Conservation (phyloP, 129 eudicot genomes). For the Tagetes erecta region DNA sequence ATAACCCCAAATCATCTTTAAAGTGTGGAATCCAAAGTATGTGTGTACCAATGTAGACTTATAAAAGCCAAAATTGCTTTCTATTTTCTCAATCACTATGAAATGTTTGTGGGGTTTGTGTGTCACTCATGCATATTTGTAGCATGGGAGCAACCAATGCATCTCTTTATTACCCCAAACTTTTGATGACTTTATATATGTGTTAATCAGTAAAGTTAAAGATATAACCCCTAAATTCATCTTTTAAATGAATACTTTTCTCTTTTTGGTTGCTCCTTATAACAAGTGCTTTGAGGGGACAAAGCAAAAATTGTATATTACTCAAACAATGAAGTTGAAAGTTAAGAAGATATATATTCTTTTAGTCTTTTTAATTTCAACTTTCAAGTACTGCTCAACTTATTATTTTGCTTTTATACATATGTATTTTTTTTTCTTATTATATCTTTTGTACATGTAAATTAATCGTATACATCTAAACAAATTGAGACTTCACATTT, state of each 20-base stretch:
- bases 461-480: too few relatives aligned
- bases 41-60: conserved; percentile 28
- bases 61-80: conserved; percentile 56
- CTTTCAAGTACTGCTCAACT: neutral
- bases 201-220: conserved; percentile 34
- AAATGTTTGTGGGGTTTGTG: conserved; percentile 37
- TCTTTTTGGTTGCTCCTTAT: conserved; percentile 26
- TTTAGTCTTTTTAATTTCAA: conserved; percentile 2
- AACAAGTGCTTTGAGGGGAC: conserved; percentile 19
- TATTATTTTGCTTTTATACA: neutral
- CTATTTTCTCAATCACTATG: conserved; percentile 40
- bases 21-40: conserved; percentile 59
- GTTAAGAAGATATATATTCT: conserved; percentile 9
- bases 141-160: conserved; percentile 43
- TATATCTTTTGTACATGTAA: neutral
- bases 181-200: conserved; percentile 36
- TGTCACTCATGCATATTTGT: neutral
- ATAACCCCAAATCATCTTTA: conserved; percentile 31
- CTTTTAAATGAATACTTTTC: conserved; percentile 28
- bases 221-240: conserved; percentile 36
- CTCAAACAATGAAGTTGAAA: conserved; percentile 13
- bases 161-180: conserved; percentile 28
- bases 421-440: neutral
- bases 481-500: too few relatives aligned
- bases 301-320: conserved; percentile 19